Conservation (phyloP, 2,329 filamentous ascomycete species). For the Talaromyces sp. region DNA sequence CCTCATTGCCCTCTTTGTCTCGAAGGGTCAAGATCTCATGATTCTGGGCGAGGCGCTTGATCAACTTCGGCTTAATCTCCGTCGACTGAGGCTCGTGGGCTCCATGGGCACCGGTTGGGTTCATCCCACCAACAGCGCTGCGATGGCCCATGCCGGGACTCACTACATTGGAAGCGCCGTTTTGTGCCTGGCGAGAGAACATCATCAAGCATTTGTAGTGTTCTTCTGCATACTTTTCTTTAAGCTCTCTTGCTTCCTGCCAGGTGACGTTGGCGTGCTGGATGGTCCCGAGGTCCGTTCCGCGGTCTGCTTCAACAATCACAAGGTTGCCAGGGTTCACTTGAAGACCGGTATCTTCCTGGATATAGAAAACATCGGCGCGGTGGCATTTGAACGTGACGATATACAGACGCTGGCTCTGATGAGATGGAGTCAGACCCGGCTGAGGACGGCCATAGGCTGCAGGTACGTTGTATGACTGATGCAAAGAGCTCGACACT, state of each 20-base stretch:
- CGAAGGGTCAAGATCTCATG: conserved; percentile 85
- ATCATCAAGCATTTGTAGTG: conserved; percentile 99
- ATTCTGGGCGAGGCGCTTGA: conserved; percentile 86
- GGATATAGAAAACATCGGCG: conserved; percentile 94
- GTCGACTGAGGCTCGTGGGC: conserved; percentile 64
- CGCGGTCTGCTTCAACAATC: conserved; percentile 94
- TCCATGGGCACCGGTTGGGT: conserved; percentile 66
- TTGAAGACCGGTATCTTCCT: conserved; percentile 86
- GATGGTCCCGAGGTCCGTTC: conserved; percentile 91
- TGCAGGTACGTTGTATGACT: conserved; percentile 33
- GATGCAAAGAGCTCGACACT: conserved; percentile 32
- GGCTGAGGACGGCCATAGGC: conserved; percentile 34
- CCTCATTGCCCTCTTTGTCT: conserved; percentile 96
- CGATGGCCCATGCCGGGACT: conserved; percentile 39
- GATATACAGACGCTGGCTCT: conserved; percentile 57
- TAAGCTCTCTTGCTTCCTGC: conserved; percentile 79
- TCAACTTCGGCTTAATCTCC: conserved; percentile 91
- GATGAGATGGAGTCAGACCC: conserved; percentile 31
- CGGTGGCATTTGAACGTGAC: conserved; percentile 95
- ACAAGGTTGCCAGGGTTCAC: conserved; percentile 90
- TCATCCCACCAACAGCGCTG: conserved; percentile 73
- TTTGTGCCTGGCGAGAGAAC: conserved; percentile 74
- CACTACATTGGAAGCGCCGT: conserved; percentile 36
- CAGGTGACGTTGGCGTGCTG: conserved; percentile 82
- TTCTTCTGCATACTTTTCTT: conserved; percentile 87